A percentile compares a stretch with the other conserved stretches of the same genome.
Conservation (phyloP, 208 protist genomes). For the Angomonas deanei region DNA sequence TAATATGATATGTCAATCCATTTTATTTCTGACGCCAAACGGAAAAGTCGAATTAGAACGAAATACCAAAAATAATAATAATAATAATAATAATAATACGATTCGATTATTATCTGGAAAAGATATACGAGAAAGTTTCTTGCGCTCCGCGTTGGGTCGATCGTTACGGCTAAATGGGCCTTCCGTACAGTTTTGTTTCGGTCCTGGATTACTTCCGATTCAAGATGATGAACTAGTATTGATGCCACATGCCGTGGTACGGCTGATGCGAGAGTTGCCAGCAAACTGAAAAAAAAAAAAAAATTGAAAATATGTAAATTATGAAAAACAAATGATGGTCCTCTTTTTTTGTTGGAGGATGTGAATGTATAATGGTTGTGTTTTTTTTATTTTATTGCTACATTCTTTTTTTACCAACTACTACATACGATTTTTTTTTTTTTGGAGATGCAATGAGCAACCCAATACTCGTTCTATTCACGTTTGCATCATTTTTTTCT, state of each 20-base stretch:
- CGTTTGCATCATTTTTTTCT: background rate
- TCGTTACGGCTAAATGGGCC: conserved; percentile 26
- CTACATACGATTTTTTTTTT: conserved; percentile 6
- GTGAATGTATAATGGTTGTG: background rate
- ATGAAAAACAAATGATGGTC: background rate
- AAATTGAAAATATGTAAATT: background rate
- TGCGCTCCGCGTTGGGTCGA: conserved; percentile 40
- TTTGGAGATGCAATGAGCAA: background rate
- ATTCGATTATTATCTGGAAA: conserved; percentile 19
- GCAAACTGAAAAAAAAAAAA: background rate
- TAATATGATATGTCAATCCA: conserved; percentile 11
- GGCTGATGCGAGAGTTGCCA: conserved; percentile 9
- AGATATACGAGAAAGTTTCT: conserved; percentile 41
- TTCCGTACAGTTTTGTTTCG: conserved; percentile 28
- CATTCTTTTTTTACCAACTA: conserved; percentile 3
- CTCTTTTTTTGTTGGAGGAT: conserved; percentile 13
- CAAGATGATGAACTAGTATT: conserved; percentile 18
- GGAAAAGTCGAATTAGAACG: conserved; percentile 40
- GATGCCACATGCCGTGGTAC: conserved; percentile 32
- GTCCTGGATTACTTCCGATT: conserved; percentile 19
- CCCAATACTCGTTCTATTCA: background rate
- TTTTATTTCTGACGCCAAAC: conserved; percentile 38
- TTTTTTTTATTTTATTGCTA: conserved; percentile 12
- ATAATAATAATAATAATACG: background rate
- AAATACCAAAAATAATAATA: background rate